Evolutionary conservation across 2,329 filamentous ascomycete species (phyloP).

Genomic region (Camillea tinctor): DNA sequence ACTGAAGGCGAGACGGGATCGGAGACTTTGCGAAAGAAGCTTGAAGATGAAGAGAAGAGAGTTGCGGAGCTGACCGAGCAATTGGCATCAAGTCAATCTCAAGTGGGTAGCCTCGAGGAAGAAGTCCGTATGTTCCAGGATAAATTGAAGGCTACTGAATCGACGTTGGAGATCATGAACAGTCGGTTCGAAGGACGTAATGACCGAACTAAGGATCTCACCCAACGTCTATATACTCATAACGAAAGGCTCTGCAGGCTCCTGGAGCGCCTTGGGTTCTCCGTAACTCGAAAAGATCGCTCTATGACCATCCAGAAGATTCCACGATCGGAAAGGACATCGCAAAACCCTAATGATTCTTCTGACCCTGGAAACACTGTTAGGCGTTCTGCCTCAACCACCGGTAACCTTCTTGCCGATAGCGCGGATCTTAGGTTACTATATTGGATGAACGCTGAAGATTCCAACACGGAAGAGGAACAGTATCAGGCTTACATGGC

Average conservation of each 20-base stretch:
- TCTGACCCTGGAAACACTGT: conserved; percentile 54
- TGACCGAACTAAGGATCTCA: conserved; percentile 75
- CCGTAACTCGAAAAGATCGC: conserved; percentile 70
- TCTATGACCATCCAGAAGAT: conserved; percentile 74
- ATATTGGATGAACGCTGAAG: conserved; percentile 76
- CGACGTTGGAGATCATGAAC: conserved; percentile 49
- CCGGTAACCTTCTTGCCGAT: conserved; percentile 55
- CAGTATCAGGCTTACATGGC: conserved; percentile 75
- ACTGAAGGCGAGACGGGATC: conserved; percentile 82
- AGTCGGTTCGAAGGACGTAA: conserved; percentile 68
- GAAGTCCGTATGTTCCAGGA: conserved; percentile 69
- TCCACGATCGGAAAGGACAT: conserved; percentile 57
- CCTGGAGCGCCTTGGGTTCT: conserved; percentile 83
- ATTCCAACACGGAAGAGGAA: conserved; percentile 63
- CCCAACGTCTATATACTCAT: conserved; percentile 77
- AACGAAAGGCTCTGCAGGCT: conserved; percentile 82
- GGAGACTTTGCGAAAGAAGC: conserved; percentile 70
- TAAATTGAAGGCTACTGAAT: conserved; percentile 56
- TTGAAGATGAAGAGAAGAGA: conserved; percentile 74
- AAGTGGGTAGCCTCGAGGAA: conserved; percentile 72
- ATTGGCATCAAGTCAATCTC: conserved; percentile 72
- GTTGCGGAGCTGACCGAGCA: conserved; percentile 66
- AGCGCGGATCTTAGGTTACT: conserved; percentile 70
- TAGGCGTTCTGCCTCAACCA: conserved; percentile 52
- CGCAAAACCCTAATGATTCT: conserved; percentile 58